These are phyloP conservation scores for Codiaeum variegatum DNA, from an alignment of 441 rosid genomes.

Conservation along the genomic window DNA sequence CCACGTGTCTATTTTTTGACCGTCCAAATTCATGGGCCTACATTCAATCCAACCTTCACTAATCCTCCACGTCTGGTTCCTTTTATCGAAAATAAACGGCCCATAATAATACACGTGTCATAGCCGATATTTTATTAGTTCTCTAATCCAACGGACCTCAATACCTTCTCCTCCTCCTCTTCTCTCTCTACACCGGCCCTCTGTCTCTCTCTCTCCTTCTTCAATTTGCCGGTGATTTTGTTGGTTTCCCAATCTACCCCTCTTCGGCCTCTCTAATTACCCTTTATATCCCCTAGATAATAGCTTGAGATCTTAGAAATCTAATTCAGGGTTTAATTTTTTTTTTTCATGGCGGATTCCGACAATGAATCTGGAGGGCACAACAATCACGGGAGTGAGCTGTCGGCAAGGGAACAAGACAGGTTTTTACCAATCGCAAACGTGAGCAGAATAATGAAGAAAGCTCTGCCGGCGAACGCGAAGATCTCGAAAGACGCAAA, in stretches of 20 bases:
- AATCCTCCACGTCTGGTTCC: slow-evolving; percentile 7
- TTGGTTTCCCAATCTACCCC: slow-evolving; percentile 11
- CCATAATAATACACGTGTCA: slow-evolving; percentile 12
- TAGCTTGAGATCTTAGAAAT: not conserved
- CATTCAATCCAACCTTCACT: slow-evolving; percentile 16
- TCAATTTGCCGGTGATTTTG: slow-evolving; percentile 8
- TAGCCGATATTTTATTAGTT: slow-evolving; percentile 5
- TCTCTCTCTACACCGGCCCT: not conserved
- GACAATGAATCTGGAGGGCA: slow-evolving; percentile 27
- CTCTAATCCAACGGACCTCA: slow-evolving; percentile 24
- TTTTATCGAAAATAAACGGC: slow-evolving; percentile 27
- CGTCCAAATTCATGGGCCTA: not conserved
- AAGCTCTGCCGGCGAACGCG: slow-evolving; percentile 61
- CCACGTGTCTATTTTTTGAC: slow-evolving; percentile 7
- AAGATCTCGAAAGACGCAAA: slow-evolving; percentile 68
- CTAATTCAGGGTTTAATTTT: not conserved
- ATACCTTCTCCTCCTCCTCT: not conserved
- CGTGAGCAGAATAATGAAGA: slow-evolving; percentile 67
- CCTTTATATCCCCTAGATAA: not conserved
- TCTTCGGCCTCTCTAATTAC: not conserved
- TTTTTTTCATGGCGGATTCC: slow-evolving; percentile 21
- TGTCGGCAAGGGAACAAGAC: slow-evolving; percentile 49
- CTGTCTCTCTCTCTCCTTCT: not conserved
- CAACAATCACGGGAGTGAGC: slow-evolving; percentile 34
- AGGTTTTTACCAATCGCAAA: slow-evolving; percentile 59